Evolutionary conservation across 352 stramenopile genomes (phyloP), one percentile per base, ranked within the genome.

Genomic region (Phytophthora litchii): DNA sequence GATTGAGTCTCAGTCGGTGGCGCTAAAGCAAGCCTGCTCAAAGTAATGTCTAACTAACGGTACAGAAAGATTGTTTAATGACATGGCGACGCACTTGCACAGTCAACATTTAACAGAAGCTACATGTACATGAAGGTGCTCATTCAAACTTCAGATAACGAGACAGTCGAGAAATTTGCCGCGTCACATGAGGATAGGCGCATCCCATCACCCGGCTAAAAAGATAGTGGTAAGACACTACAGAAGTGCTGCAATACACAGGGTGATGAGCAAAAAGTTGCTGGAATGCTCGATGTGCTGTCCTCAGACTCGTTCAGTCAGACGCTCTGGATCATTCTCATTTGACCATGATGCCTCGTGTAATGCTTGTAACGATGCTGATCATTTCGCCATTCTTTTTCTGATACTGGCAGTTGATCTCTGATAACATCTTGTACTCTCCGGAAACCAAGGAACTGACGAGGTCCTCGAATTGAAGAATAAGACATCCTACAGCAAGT

Each of bases 291-390:
- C 20, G 56, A 64, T 19, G 56, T 64, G 14, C 23, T 64, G 21
- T 60, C 60, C 48, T 48, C 48, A 0, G 56, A 60, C 38, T 37
- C 32, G 12, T 64, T 60, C 40, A 64, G 56, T 20, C 10, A 64
- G 16, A 64, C 56, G 1, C 60, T 64, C 25, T 64, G 56, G 56
- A 60, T 64, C 20, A 46, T 59, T 47, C 59, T 64, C 31, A 59
- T 64, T 64, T 11, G 48, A 48, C 14, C 48, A 64, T n/a, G 34
- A 64, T 64, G 55, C 55, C 55, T 10, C 46, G 55, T 10, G 55
- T 64, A 7, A 10, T 64, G 5, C 50, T 58, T 27, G 17, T 34
- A 3, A 64, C 31, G 11, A 58, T 64, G 9, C 3, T 64, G 7
- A 55, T 45, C 6, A 64, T 58, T 20, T 64, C 55, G 1, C 46